Conservation (phyloP, 2,329 filamentous ascomycete genomes). For the Leptographium flavum region DNA sequence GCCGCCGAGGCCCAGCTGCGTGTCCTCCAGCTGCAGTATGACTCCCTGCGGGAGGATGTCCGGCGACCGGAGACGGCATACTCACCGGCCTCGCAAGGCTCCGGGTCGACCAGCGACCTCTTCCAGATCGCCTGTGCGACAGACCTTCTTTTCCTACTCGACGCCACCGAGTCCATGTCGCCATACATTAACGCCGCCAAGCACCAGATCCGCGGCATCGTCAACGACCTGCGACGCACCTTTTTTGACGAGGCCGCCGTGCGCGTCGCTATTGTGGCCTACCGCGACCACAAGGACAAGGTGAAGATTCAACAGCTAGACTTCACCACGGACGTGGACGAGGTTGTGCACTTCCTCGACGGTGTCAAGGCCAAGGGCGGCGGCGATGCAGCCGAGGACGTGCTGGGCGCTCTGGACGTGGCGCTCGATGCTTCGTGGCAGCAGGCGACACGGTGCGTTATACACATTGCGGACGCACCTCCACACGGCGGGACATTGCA, state of each 20-base stretch:
- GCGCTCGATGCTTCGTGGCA: conserved; percentile 20
- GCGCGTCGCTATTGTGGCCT: conserved; percentile 21
- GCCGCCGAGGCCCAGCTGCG: conserved; percentile 7
- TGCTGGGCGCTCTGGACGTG: conserved; percentile 19
- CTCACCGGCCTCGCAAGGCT: too few relatives aligned
- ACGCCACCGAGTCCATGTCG: conserved; percentile 21
- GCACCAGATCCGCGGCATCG: conserved; percentile 19
- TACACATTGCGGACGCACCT: conserved; percentile 21
- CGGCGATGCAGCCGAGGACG: conserved; percentile 20
- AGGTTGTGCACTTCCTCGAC: conserved; percentile 15
- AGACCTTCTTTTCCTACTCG: conserved; percentile 23
- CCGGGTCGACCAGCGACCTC: too few relatives aligned
- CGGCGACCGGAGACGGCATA: too few relatives aligned
- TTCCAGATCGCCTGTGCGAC: conserved; percentile 21
- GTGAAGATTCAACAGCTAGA: conserved; percentile 17
- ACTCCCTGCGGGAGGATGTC: conserved; percentile 5
- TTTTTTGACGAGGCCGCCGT: conserved; percentile 21
- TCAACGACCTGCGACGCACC: conserved; percentile 16
- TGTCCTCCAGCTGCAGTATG: conserved; percentile 9
- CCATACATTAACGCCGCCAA: conserved; percentile 20
- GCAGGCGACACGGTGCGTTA: conserved; percentile 19
- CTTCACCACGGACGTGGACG: conserved; percentile 14
- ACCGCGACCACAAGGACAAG: conserved; percentile 20
- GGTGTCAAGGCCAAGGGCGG: conserved; percentile 15
- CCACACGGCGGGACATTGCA: conserved; percentile 16